Percentiles rank a stretch among this genome's conserved stretches.
Evolutionary conservation across 1,284 basidiomycete genomes (phyloP).

Genomic region (Microbotryum saponariae): DNA sequence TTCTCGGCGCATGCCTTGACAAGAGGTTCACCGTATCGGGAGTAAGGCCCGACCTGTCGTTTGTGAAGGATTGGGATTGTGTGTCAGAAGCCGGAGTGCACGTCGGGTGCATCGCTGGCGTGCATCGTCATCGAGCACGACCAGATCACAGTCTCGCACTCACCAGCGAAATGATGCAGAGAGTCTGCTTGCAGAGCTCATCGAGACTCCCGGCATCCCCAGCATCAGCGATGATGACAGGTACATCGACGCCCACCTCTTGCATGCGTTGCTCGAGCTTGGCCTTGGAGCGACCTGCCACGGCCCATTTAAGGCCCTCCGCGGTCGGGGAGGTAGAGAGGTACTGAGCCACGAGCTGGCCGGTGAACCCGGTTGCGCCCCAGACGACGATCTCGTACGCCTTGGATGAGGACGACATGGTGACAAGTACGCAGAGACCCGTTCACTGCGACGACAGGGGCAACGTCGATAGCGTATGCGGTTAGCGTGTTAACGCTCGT

Average conservation of each 20-base stretch:
- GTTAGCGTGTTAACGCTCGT: too few relatives aligned
- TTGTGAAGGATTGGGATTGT: too few relatives aligned
- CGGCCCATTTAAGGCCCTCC: slow-evolving; percentile 17
- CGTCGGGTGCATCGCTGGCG: too few relatives aligned
- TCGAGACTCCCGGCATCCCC: slow-evolving; percentile 50
- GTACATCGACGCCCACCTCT: slow-evolving; percentile 15
- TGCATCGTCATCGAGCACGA: too few relatives aligned
- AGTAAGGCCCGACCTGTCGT: slow-evolving; percentile 29
- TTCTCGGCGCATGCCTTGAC: slow-evolving; percentile 32
- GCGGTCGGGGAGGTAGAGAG: slow-evolving; percentile 13
- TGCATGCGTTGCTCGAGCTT: slow-evolving; percentile 27
- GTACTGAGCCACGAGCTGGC: slow-evolving; percentile 29
- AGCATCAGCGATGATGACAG: slow-evolving; percentile 29
- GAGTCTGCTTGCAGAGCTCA: slow-evolving; percentile 54
- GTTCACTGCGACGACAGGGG: too few relatives aligned
- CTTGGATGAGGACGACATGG: neutral
- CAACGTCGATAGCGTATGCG: too few relatives aligned
- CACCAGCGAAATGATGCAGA: slow-evolving; percentile 29
- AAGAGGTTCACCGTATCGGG: slow-evolving; percentile 28
- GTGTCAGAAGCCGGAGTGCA: too few relatives aligned
- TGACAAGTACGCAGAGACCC: too few relatives aligned
- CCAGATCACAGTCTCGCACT: neutral
- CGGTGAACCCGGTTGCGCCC: slow-evolving; percentile 34
- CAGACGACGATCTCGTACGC: slow-evolving; percentile 30
- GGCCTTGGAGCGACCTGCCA: slow-evolving; percentile 26